Percentiles rank a stretch among this genome's conserved stretches.
Evolutionary conservation across 2,329 filamentous ascomycete genomes (phyloP).

Genomic region (Calonectria montana): DNA sequence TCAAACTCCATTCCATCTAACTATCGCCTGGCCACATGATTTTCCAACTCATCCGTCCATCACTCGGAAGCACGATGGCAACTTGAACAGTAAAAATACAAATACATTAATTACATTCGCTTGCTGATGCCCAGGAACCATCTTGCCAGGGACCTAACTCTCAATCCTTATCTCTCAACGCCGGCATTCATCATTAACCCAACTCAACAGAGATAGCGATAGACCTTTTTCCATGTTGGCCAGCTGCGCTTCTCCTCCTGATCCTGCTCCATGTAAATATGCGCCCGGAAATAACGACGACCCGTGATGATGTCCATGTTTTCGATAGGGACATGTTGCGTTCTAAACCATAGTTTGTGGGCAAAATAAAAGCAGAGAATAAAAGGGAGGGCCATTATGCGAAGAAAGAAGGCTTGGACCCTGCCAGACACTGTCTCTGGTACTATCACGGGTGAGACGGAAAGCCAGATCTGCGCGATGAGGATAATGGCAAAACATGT

Average conservation of each 20-base stretch:
- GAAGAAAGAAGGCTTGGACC: slow-evolving; percentile 76
- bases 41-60: background rate
- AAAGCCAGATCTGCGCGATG: slow-evolving; percentile 87
- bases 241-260: slow-evolving; percentile 75
- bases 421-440: slow-evolving; percentile 53
- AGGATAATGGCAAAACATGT: slow-evolving; percentile 78
- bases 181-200: background rate
- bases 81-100: background rate
- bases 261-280: slow-evolving; percentile 82
- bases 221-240: slow-evolving; percentile 81
- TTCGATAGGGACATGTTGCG: slow-evolving; percentile 61
- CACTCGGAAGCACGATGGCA: background rate
- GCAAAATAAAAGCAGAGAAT: slow-evolving; percentile 75
- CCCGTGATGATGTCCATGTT: slow-evolving; percentile 92
- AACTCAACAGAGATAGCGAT: slow-evolving; percentile 75
- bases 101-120: background rate
- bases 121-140: background rate
- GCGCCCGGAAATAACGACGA: slow-evolving; percentile 83
- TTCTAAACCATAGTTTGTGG: slow-evolving; percentile 79
- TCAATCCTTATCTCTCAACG: background rate
- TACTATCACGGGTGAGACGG: slow-evolving; percentile 77
- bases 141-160: background rate
- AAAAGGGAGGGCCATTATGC: slow-evolving; percentile 77
- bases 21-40: background rate
- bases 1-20: background rate